These are phyloP conservation scores for Scheffersomyces ergatensis DNA, from an alignment of 805 yeast species.

Conservation along the genomic window DNA sequence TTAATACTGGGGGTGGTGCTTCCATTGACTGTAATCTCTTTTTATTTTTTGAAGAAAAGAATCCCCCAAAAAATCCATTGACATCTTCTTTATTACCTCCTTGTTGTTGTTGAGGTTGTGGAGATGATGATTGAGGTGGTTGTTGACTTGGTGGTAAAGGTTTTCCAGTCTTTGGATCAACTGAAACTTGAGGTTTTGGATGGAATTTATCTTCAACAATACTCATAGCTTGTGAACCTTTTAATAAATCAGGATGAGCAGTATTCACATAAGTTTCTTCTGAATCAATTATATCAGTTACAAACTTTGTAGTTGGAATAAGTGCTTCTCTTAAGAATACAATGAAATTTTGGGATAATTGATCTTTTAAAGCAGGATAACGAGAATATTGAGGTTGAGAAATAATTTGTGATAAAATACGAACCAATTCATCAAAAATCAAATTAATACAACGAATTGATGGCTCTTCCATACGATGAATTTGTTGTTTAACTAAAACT, in stretches of 20 bases:
- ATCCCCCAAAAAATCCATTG: slow-evolving; percentile 92
- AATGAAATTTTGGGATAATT: slow-evolving; percentile 75
- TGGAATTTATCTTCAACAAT: slow-evolving; percentile 86
- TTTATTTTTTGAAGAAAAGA: slow-evolving; percentile 87
- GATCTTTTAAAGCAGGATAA: slow-evolving; percentile 88
- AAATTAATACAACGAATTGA: slow-evolving; percentile 81
- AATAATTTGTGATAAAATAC: slow-evolving; percentile 82
- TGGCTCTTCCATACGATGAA: slow-evolving; percentile 92
- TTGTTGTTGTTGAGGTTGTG: slow-evolving; percentile 8
- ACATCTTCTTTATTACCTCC: slow-evolving; percentile 36
- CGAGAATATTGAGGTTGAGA: slow-evolving; percentile 80
- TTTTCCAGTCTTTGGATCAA: slow-evolving; percentile 89
- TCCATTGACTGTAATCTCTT: slow-evolving; percentile 94
- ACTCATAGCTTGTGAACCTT: slow-evolving; percentile 93
- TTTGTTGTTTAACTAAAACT: slow-evolving; percentile 90
- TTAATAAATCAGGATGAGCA: slow-evolving; percentile 94
- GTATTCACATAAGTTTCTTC: slow-evolving; percentile 96
- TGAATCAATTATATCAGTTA: slow-evolving; percentile 73
- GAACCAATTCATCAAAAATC: slow-evolving; percentile 90
- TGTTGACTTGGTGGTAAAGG: slow-evolving; percentile 53
- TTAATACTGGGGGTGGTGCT: slow-evolving; percentile 92
- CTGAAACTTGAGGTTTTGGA: slow-evolving; percentile 69
- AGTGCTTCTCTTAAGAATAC: slow-evolving; percentile 76
- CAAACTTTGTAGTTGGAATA: slow-evolving; percentile 83
- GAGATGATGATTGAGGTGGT: slow-evolving; percentile 25